These are phyloP conservation scores for Magnaporthales sp. DNA, from an alignment of 2,329 filamentous ascomycete genomes.

Conservation along the genomic window DNA sequence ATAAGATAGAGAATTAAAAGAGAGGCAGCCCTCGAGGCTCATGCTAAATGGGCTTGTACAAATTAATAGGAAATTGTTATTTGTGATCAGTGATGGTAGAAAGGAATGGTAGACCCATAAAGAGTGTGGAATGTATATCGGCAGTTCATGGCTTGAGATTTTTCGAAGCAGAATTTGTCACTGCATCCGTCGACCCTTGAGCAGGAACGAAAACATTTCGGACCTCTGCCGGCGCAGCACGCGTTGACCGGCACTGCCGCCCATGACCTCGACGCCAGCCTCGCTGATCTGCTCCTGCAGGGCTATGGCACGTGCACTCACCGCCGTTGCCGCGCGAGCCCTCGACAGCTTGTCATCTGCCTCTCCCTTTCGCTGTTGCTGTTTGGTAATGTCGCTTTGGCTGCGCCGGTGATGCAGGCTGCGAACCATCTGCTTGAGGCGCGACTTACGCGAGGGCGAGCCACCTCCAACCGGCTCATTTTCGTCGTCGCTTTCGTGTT, in stretches of 20 bases:
- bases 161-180: not conserved
- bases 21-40: not conserved
- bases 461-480: not conserved
- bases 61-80: not conserved
- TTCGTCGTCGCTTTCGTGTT: not conserved
- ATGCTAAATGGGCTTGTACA: not conserved
- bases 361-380: not conserved
- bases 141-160: not conserved
- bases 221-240: not conserved
- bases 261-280: not conserved
- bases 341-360: not conserved
- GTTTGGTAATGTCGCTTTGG: not conserved
- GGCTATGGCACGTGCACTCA: not conserved
- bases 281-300: not conserved
- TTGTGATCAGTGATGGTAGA: not conserved
- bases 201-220: not conserved
- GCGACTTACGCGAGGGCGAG: not conserved
- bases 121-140: not conserved
- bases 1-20: not conserved
- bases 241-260: not conserved
- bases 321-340: not conserved
- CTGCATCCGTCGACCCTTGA: not conserved
- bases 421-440: not conserved
- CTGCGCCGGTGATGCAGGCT: not conserved
- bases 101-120: not conserved